Evolutionary conservation across 805 yeast genomes (phyloP).

Genomic region (Babjeviella inositovora): DNA sequence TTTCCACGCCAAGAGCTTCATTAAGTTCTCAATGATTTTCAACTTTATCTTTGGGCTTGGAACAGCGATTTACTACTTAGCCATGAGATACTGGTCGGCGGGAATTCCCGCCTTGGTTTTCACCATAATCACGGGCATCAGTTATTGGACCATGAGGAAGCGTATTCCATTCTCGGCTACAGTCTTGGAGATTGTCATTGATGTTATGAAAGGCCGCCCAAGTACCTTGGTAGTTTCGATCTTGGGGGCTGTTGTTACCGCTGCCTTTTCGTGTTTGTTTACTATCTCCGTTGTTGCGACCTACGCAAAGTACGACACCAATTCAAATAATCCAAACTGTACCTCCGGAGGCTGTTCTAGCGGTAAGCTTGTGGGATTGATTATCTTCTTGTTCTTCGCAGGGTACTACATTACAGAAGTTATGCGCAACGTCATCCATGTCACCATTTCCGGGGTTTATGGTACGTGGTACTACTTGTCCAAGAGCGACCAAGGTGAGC

Average conservation of each 20-base stretch:
- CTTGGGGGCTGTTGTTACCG: constrained; percentile 41
- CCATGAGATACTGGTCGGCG: constrained; percentile 57
- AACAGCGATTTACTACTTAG: constrained; percentile 61
- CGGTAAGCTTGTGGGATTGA: constrained; percentile 47
- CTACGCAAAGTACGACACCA: constrained; percentile 62
- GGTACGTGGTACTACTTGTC: constrained; percentile 88
- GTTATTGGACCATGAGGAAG: constrained; percentile 56
- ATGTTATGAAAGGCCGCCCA: constrained; percentile 61
- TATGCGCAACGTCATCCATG: constrained; percentile 64
- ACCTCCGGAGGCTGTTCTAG: constrained; percentile 33
- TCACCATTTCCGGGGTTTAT: constrained; percentile 67
- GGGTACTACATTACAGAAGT: constrained; percentile 80
- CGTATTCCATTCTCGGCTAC: constrained; percentile 66
- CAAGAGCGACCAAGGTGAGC: constrained; percentile 62
- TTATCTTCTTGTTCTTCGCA: constrained; percentile 65
- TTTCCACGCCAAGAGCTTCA: constrained; percentile 47
- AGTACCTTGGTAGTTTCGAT: constrained; percentile 47
- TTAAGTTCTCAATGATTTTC: constrained; percentile 48
- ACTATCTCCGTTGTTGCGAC: constrained; percentile 56
- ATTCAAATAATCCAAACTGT: constrained; percentile 34
- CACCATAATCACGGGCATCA: constrained; percentile 45
- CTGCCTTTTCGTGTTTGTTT: constrained; percentile 52
- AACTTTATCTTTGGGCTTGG: constrained; percentile 60
- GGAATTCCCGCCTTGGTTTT: constrained; percentile 63
- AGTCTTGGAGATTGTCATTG: constrained; percentile 55